Evolutionary conservation across 768 basidiomycete species (phyloP).

Genomic region (Leccinum truebloodii): DNA sequence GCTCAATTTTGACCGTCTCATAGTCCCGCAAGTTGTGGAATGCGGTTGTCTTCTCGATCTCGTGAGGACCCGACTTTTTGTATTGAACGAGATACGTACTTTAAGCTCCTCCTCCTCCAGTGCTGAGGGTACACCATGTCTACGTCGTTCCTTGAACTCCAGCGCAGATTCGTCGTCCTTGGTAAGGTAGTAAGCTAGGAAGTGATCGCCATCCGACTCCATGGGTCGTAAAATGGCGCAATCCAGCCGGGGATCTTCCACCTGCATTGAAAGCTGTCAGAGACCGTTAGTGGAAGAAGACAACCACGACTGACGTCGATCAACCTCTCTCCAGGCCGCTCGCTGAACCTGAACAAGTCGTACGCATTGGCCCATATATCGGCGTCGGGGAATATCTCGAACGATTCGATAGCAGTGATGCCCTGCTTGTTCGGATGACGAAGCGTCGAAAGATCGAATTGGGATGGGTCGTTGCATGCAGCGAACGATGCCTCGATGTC

Average conservation of each 20-base stretch:
- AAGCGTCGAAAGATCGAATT: conserved; percentile 58
- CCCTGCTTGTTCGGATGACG: conserved; percentile 79
- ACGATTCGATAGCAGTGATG: conserved; percentile 76
- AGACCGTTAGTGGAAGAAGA: neutral
- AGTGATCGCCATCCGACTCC: conserved; percentile 87
- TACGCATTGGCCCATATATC: conserved; percentile 91
- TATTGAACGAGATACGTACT: conserved; percentile 35
- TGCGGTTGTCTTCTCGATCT: conserved; percentile 51
- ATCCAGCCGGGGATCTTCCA: conserved; percentile 77
- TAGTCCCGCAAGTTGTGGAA: conserved; percentile 85
- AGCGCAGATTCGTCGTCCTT: conserved; percentile 71
- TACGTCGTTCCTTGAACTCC: conserved; percentile 61
- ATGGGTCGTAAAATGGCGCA: conserved; percentile 86
- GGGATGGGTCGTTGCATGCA: conserved; percentile 51
- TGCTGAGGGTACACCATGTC: conserved; percentile 42
- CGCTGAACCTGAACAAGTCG: conserved; percentile 83
- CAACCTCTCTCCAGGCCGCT: conserved; percentile 78
- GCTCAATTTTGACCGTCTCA: conserved; percentile 83
- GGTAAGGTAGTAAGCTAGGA: conserved; percentile 83
- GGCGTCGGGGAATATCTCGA: conserved; percentile 79
- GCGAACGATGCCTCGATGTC: conserved; percentile 80
- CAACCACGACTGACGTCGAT: conserved; percentile 52
- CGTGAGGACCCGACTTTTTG: neutral
- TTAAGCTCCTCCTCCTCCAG: conserved; percentile 56
- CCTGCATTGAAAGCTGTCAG: conserved; percentile 37